Evolutionary conservation across 345 rosid genomes (phyloP), one percentile per base, ranked within the genome.

Genomic region (Excoecaria agallocha): DNA sequence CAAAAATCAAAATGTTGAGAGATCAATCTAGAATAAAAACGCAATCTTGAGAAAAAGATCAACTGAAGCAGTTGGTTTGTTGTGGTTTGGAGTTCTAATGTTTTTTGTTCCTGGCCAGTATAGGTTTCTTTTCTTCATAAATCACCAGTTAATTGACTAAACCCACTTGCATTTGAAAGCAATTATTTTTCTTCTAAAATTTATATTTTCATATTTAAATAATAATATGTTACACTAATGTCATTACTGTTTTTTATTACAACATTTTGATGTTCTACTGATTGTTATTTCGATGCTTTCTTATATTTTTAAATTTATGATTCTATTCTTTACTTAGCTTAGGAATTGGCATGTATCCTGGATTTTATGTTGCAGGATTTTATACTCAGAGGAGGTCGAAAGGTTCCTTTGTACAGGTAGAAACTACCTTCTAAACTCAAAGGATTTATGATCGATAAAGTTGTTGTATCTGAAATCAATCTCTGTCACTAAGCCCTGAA

Each of bases 391-490:
- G 97, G 97, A 56, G 97, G 91, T 71, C 87, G 88, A 38, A 88
- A 89, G 74, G 81, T 86, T 79, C 90, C 95, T 65, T 82, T 94
- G 50, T 94, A 92, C 87, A 92, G 98, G 98, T 94, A 81, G 22
- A 30, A 25, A 37, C 52, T 16, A 55, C 46, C n/a, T 62, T 55
- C 45, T 51, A 12, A n/a, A 39, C 51, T 69, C 6, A 19, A 35
- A 20, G 15, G 3, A 51, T 19, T 55, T 55, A 52, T 19, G 19
- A 52, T 3, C 4, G 22, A 52, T 52, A 20, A 52, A 46, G n/a
- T 11, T 48, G 8, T 66, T 48, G 11, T 66, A 13, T 38, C 45
- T 39, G 6, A 63, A 38, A 38, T 39, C 12, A 63, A 63, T 30
- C 61, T 35, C 66, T 11, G 4, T 35, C 17, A 15, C 10, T 63